Conservation (phyloP, 164 flowering plant species). For the Magnolia sinica region DNA sequence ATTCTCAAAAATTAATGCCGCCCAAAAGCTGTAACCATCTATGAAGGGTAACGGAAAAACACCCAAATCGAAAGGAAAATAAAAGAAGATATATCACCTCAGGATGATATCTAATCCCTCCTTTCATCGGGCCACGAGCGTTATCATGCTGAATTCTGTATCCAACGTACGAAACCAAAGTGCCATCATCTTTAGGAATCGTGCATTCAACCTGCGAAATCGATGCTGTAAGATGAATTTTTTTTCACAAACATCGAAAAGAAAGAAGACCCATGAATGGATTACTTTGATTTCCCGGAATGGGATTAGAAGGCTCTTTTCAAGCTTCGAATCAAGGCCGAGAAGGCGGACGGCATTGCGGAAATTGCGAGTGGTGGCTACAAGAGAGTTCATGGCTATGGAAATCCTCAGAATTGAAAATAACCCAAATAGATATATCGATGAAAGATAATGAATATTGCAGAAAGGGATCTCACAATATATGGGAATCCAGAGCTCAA, state of each 20-base stretch:
- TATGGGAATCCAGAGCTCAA: neutral
- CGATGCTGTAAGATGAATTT: constrained; percentile 2
- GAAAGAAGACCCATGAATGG: neutral
- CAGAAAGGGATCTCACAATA: neutral
- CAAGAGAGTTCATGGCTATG: constrained; percentile 59
- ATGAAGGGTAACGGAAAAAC: neutral
- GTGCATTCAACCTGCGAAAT: constrained; percentile 83
- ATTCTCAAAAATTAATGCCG: neutral
- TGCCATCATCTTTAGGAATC: constrained; percentile 89
- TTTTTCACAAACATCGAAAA: neutral
- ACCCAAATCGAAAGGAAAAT: neutral
- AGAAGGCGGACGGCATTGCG: constrained; percentile 60
- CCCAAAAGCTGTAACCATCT: neutral
- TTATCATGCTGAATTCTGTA: constrained; percentile 92
- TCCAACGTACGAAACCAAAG: constrained; percentile 72
- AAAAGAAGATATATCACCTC: constrained; percentile 44
- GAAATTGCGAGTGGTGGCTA: constrained; percentile 71
- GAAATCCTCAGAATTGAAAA: neutral
- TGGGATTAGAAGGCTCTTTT: constrained; percentile 69
- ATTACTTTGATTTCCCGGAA: constrained; percentile 72
- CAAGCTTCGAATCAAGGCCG: constrained; percentile 72
- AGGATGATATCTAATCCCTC: constrained; percentile 92
- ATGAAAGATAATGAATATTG: neutral
- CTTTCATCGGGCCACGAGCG: constrained; percentile 97
- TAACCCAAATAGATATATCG: neutral